Evolutionary conservation across 805 yeast species (phyloP).

Genomic region (Maudiozyma saulgeensis): DNA sequence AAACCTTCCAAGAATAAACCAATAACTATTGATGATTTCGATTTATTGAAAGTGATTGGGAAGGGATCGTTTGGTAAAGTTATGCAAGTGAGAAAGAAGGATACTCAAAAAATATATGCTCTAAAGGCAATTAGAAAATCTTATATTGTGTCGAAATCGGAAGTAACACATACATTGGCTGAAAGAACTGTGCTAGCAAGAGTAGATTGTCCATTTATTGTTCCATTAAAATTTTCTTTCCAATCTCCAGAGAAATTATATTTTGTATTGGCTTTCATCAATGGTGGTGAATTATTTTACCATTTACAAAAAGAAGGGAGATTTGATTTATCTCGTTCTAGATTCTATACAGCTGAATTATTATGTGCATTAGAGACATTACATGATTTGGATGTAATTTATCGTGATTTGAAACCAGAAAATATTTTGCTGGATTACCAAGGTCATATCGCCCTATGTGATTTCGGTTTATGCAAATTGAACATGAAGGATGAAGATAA

Average conservation of each 20-base stretch:
- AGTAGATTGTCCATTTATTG: conserved; percentile 90
- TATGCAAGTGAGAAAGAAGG: conserved; percentile 95
- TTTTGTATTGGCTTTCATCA: conserved; percentile 82
- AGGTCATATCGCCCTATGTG: conserved; percentile 96
- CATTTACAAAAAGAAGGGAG: conserved; percentile 87
- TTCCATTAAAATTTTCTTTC: conserved; percentile 90
- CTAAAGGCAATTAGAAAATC: conserved; percentile 88
- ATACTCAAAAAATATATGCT: conserved; percentile 90
- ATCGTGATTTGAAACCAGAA: conserved; percentile 93
- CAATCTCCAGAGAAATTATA: conserved; percentile 95
- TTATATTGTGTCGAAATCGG: conserved; percentile 87
- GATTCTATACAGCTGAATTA: conserved; percentile 91
- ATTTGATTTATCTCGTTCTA: conserved; percentile 78
- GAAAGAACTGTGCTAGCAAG: conserved; percentile 92
- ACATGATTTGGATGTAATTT: conserved; percentile 85
- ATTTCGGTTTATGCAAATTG: conserved; percentile 91
- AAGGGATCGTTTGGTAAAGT: conserved; percentile 98
- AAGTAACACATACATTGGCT: conserved; percentile 92
- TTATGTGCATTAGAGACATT: conserved; percentile 86
- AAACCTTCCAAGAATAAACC: conserved; percentile 59
- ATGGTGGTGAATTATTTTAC: conserved; percentile 94
- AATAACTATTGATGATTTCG: conserved; percentile 83
- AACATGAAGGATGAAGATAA: conserved; percentile 87
- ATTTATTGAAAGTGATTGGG: conserved; percentile 87
- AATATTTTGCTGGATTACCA: conserved; percentile 89